Evolutionary conservation across 352 stramenopile species (phyloP).

Genomic region (Aphanomyces invadans): DNA sequence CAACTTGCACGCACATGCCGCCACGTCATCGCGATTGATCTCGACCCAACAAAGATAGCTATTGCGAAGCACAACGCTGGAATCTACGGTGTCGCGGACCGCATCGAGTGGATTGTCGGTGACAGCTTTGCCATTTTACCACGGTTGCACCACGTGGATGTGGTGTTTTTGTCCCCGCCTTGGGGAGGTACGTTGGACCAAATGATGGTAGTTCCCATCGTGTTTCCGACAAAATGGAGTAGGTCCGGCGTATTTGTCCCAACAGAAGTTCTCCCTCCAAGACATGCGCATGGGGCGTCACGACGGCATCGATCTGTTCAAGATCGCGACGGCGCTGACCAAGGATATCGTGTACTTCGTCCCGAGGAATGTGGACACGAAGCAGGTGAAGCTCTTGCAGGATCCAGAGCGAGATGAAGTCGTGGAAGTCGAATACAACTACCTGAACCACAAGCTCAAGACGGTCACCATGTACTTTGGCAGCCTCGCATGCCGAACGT

Average conservation of each 20-base stretch:
- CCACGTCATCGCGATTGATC: constrained; percentile 89
- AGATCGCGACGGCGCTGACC: constrained; percentile 44
- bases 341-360: constrained; percentile 81
- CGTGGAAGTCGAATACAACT: constrained; percentile 71
- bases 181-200: constrained; percentile 84
- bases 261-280: constrained; percentile 45
- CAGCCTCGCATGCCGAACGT: constrained; percentile 28
- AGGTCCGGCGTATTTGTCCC: constrained; percentile 59
- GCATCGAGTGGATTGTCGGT: constrained; percentile 88
- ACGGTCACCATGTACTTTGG: constrained; percentile 81
- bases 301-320: constrained; percentile 56
- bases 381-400: constrained; percentile 43
- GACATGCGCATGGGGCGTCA: constrained; percentile 58
- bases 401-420: constrained; percentile 30
- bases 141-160: constrained; percentile 58
- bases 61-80: constrained; percentile 86
- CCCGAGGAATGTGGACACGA: constrained; percentile 50
- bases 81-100: constrained; percentile 85
- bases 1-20: constrained; percentile 85
- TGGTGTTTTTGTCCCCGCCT: constrained; percentile 86
- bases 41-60: constrained; percentile 82
- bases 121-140: constrained; percentile 79
- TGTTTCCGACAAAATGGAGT: neutral
- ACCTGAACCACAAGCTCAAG: constrained; percentile 72
- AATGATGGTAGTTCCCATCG: neutral